These are phyloP conservation scores for Oidiodendron maius DNA, from an alignment of 495 filamentous ascomycete genomes.

Conservation along the genomic window DNA sequence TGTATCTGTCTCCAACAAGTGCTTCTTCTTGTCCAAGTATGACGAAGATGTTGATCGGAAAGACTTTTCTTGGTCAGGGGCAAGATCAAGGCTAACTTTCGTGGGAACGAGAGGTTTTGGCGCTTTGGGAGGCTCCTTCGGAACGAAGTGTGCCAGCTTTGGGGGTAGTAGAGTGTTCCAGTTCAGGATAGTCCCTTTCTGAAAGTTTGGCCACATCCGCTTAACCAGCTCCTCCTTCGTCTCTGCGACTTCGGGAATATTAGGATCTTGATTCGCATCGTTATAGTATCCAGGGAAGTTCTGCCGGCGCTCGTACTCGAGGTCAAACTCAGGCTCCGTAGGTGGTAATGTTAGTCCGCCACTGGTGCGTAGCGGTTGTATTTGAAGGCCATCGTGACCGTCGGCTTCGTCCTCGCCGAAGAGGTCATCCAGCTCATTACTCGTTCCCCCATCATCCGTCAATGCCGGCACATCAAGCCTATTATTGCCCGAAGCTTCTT, in stretches of 20 bases:
- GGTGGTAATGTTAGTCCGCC: conserved; percentile 12
- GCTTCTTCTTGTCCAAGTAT: conserved; percentile 36
- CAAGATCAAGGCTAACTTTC: conserved; percentile 80
- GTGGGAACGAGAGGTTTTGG: conserved; percentile 79
- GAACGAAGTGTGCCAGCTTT: conserved; percentile 63
- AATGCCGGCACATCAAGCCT: conserved; percentile 37
- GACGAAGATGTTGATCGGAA: conserved; percentile 63
- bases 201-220: conserved; percentile 63
- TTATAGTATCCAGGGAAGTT: conserved; percentile 36
- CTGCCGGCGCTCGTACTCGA: conserved; percentile 23
- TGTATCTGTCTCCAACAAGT: conserved; percentile 48
- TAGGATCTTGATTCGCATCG: conserved; percentile 37
- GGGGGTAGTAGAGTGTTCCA: conserved; percentile 72
- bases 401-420: conserved; percentile 30
- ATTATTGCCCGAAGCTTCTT: conserved; percentile 25
- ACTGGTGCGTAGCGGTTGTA: conserved; percentile 21
- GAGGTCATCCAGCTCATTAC: conserved; percentile 43
- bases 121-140: conserved; percentile 62
- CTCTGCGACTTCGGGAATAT: conserved; percentile 53
- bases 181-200: conserved; percentile 53
- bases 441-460: conserved; percentile 40
- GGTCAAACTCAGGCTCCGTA: conserved; percentile 18
- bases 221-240: conserved; percentile 62
- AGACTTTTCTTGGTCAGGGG: conserved; percentile 69
- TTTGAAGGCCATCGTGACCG: conserved; percentile 9